phyloP scores from a whole-genome alignment of 306 rosid genomes.

The Begonia peltatifolia region DNA sequence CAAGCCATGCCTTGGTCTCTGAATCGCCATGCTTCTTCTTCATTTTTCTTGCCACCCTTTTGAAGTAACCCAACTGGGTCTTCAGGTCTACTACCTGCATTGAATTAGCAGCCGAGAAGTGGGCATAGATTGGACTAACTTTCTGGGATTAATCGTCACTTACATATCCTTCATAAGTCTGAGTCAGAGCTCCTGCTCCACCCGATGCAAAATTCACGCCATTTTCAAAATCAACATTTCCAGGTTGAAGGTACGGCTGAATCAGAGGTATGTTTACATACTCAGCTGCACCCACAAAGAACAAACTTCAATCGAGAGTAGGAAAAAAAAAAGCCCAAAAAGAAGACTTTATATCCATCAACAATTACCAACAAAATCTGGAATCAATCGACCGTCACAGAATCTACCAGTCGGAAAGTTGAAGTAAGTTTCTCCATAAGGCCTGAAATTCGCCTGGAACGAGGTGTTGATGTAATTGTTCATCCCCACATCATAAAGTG shows the following conservation, averaged over 20 bases:
- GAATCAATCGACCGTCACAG: conserved; percentile 23
- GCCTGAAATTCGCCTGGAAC: conserved; percentile 13
- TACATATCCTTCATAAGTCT: conserved; percentile 13
- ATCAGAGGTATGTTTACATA: conserved; percentile 35
- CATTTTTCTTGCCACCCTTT: conserved; percentile 17
- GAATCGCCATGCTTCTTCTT: conserved; percentile 19
- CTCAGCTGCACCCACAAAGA: conserved; percentile 28
- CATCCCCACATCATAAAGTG: conserved; percentile 30
- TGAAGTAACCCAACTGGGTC: conserved; percentile 27
- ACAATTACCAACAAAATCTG: conserved; percentile 25
- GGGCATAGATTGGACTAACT: background rate
- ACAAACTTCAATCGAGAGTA: background rate
- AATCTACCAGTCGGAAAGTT: conserved; percentile 24
- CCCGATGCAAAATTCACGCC: conserved; percentile 67
- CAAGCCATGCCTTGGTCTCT: conserved; percentile 16
- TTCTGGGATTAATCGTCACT: background rate
- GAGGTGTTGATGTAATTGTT: conserved; percentile 31
- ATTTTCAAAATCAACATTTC: conserved; percentile 10
- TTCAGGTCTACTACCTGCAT: conserved; percentile 23
- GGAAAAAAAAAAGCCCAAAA: too few relatives aligned
- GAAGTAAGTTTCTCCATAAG: conserved; percentile 31
- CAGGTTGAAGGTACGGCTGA: conserved; percentile 34
- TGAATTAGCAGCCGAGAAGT: background rate
- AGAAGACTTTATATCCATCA: too few relatives aligned
- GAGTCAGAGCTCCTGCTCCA: conserved; percentile 25